A percentile compares a stretch with the other conserved stretches of the same genome.
These are phyloP conservation scores for Aspergillus intermedius DNA, from an alignment of 2,329 filamentous ascomycete genomes.

Conservation along the genomic window DNA sequence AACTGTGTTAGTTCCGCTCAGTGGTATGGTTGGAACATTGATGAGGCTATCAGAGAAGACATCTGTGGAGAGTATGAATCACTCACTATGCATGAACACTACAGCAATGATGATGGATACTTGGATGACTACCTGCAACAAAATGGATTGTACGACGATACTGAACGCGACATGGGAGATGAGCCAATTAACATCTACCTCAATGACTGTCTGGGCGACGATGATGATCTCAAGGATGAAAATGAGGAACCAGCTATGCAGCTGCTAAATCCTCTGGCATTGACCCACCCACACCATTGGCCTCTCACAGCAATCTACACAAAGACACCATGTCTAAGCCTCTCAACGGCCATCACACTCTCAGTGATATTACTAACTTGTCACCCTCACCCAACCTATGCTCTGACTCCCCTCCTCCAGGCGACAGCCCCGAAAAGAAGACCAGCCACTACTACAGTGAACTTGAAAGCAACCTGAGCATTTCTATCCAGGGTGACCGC, in stretches of 20 bases:
- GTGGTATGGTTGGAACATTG: slow-evolving; percentile 21
- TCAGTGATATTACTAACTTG: slow-evolving; percentile 30
- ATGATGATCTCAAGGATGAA: slow-evolving; percentile 21
- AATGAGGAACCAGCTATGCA: slow-evolving; percentile 5
- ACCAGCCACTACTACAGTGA: slow-evolving; percentile 34
- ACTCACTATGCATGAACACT: slow-evolving; percentile 27
- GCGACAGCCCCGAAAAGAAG: slow-evolving; percentile 27
- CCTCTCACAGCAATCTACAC: slow-evolving; percentile 16
- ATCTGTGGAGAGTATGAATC: slow-evolving; percentile 33
- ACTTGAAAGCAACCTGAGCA: slow-evolving; percentile 18
- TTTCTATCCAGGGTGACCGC: slow-evolving; percentile 13
- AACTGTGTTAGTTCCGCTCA: slow-evolving; percentile 27
- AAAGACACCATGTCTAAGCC: slow-evolving; percentile 13
- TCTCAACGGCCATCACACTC: slow-evolving; percentile 23
- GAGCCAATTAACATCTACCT: slow-evolving; percentile 28
- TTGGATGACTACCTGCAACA: slow-evolving; percentile 12
- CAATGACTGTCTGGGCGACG: slow-evolving; percentile 13
- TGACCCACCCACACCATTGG: slow-evolving; percentile 41
- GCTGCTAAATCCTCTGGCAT: slow-evolving; percentile 37
- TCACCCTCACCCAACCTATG: slow-evolving; percentile 19
- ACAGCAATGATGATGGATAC: slow-evolving; percentile 25
- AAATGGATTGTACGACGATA: slow-evolving; percentile 16
- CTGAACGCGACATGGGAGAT: slow-evolving; percentile 32
- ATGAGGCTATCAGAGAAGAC: slow-evolving; percentile 27
- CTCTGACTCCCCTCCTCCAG: slow-evolving; percentile 15